Evolutionary conservation across 2,329 filamentous ascomycete species (phyloP).

Genomic region (Pestalotiopsis fici): DNA sequence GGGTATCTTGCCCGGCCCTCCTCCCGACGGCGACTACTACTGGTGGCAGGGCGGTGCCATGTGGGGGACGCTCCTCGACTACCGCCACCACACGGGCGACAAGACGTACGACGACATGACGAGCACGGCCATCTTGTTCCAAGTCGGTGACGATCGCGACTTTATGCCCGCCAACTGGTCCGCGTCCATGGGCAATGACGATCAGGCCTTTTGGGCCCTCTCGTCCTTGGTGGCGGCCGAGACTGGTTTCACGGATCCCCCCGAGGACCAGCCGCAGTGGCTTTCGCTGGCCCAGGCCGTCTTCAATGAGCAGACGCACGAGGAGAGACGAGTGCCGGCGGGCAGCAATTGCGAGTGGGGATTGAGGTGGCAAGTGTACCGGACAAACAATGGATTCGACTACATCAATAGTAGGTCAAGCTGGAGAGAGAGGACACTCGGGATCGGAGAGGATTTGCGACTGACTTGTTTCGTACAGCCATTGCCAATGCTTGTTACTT

Average conservation of each 20-base stretch:
- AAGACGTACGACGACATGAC: slow-evolving; percentile 61
- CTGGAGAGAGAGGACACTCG: neutral
- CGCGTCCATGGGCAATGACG: slow-evolving; percentile 65
- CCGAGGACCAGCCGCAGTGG: slow-evolving; percentile 56
- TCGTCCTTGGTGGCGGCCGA: slow-evolving; percentile 69
- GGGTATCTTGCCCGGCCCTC: slow-evolving; percentile 59
- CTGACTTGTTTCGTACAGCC: slow-evolving; percentile 31
- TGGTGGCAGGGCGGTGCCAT: slow-evolving; percentile 75
- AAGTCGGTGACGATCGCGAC: slow-evolving; percentile 55
- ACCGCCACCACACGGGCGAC: slow-evolving; percentile 70
- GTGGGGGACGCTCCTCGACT: slow-evolving; percentile 70
- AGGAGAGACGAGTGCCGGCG: slow-evolving; percentile 60
- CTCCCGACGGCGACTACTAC: slow-evolving; percentile 61
- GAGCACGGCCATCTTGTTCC: slow-evolving; percentile 57
- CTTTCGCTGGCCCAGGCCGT: slow-evolving; percentile 69
- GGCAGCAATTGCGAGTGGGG: slow-evolving; percentile 64
- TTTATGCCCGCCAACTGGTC: slow-evolving; percentile 64
- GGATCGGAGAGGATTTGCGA: neutral
- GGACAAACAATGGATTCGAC: slow-evolving; percentile 73
- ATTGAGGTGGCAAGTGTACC: slow-evolving; percentile 76
- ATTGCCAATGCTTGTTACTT: slow-evolving; percentile 66
- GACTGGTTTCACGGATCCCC: slow-evolving; percentile 61
- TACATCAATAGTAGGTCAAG: slow-evolving; percentile 66
- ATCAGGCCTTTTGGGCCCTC: slow-evolving; percentile 72
- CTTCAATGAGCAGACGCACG: slow-evolving; percentile 61